A percentile compares a stretch with the other conserved stretches of the same genome.
Conservation (phyloP, 169 alveolate species). For the Haemoproteus tartakovskyi region DNA sequence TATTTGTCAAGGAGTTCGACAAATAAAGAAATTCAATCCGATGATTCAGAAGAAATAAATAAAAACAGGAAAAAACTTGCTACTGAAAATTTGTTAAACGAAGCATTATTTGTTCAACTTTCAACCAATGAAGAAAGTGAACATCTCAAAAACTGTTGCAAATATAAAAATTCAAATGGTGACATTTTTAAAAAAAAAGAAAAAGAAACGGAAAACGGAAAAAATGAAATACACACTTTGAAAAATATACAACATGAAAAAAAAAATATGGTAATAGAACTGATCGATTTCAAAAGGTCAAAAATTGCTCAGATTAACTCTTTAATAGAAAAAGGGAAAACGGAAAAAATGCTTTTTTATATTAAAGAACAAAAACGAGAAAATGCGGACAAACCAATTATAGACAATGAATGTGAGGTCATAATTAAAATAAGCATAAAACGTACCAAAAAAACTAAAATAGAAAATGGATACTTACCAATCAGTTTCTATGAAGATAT, state of each 20-base stretch:
- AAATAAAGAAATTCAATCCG: no score
- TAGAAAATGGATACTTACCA: conserved; percentile 17
- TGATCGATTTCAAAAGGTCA: conserved; percentile 35
- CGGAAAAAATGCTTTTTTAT: conserved; percentile 42
- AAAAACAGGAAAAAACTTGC: no score
- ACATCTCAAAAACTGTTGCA: neutral
- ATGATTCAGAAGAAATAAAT: no score
- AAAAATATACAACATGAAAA: neutral
- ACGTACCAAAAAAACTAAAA: conserved; percentile 3
- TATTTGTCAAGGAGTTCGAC: no score
- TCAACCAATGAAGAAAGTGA: neutral
- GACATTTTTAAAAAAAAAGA: neutral
- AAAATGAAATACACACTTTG: neutral
- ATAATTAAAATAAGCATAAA: conserved; percentile 14
- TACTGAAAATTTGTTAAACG: no score
- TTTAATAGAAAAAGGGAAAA: neutral
- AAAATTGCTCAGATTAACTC: conserved; percentile 21
- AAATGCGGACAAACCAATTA: conserved; percentile 13
- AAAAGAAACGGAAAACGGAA: neutral
- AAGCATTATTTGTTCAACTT: neutral
- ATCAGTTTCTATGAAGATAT: neutral
- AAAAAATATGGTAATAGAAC: conserved; percentile 20
- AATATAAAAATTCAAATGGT: neutral
- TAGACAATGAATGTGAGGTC: conserved; percentile 50
- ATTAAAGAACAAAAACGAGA: conserved; percentile 4